Percentiles rank a stretch among this genome's conserved stretches.
Conservation (phyloP, 129 eudicot genomes). For the Chrysanthemum lavandulifolium region DNA sequence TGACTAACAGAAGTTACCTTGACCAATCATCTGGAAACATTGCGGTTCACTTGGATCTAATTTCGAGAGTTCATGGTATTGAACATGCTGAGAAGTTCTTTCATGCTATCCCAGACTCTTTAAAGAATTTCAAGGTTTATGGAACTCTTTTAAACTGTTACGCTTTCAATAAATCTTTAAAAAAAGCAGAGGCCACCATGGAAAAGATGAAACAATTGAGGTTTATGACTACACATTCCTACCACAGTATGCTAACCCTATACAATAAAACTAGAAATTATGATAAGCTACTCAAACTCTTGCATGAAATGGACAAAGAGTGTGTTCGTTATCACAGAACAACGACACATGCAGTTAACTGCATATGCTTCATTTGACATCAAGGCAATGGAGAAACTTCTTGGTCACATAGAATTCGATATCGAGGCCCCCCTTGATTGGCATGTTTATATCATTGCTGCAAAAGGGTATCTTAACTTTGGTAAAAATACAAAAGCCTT, state of each 20-base stretch:
- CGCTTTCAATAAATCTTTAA: constrained; percentile 25
- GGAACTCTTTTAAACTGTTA: constrained; percentile 49
- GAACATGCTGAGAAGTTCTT: constrained; percentile 42
- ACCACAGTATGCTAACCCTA: constrained; percentile 46
- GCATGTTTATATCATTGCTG: constrained; percentile 40
- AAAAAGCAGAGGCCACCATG: constrained; percentile 54
- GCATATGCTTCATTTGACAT: constrained; percentile 39
- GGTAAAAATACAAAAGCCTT: constrained; percentile 27
- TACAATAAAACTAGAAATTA: constrained; percentile 30
- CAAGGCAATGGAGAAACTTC: constrained; percentile 37
- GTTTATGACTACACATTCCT: constrained; percentile 30
- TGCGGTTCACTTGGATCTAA: constrained; percentile 46
- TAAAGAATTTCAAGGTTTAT: constrained; percentile 31
- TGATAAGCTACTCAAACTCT: constrained; percentile 29
- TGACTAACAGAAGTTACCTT: constrained; percentile 28
- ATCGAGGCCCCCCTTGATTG: constrained; percentile 27
- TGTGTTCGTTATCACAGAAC: constrained; percentile 35
- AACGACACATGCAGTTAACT: constrained; percentile 30
- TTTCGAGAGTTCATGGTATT: constrained; percentile 38
- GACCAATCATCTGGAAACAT: constrained; percentile 34
- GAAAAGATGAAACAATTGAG: constrained; percentile 45
- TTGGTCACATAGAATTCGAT: constrained; percentile 41
- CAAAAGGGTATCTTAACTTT: constrained; percentile 39
- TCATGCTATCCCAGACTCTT: constrained; percentile 29
- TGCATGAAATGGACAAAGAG: constrained; percentile 44